Conservation (phyloP, 129 eudicot genomes). For the Ambrosia trifida region DNA sequence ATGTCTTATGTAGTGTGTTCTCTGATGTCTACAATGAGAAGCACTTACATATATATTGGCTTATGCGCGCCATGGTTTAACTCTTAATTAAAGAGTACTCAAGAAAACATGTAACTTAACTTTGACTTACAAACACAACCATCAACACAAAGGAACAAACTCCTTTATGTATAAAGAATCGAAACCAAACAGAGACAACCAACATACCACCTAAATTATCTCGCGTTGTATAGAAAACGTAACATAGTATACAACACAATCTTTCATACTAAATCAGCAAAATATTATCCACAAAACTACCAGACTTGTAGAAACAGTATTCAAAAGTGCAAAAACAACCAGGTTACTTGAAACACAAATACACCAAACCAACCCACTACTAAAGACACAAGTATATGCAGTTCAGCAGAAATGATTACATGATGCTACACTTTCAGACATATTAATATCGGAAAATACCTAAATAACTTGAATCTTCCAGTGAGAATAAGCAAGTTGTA, state of each 20-base stretch:
- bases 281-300: not conserved
- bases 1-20: no score
- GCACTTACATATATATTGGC: no score
- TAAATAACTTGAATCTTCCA: not conserved
- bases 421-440: constrained; percentile 1
- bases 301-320: not conserved
- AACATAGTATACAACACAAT: not conserved
- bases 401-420: not conserved
- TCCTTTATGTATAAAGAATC: not conserved
- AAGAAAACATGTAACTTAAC: not conserved
- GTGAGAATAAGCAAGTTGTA: constrained; percentile 3
- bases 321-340: not conserved
- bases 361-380: not conserved
- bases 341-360: not conserved
- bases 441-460: not conserved
- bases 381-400: not conserved
- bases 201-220: not conserved
- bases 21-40: no score
- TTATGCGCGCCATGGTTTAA: not conserved
- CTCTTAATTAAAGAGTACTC: not conserved
- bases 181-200: not conserved
- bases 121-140: not conserved
- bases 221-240: not conserved
- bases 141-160: not conserved
- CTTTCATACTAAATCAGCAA: not conserved